Conservation (phyloP, 2,329 filamentous ascomycete species). For the Sporothrix euskadiensis region DNA sequence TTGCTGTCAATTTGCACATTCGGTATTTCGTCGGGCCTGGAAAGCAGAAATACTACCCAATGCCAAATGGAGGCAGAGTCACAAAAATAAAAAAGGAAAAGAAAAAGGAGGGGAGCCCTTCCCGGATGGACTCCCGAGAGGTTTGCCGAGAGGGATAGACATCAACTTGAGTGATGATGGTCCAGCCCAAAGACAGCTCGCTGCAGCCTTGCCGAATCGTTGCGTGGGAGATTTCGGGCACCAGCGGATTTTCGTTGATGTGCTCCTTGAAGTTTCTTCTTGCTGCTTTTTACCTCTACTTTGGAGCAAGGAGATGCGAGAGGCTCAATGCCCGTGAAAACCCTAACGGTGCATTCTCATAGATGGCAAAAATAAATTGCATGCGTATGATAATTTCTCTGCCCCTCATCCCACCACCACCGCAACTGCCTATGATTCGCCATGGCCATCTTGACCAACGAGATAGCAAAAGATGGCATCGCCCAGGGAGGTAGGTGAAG, state of each 20-base stretch:
- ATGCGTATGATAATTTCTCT: neutral
- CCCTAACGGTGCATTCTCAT: neutral
- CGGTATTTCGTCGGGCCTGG: neutral
- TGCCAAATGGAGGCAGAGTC: neutral
- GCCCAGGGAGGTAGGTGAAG: too few relatives aligned
- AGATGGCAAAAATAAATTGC: neutral
- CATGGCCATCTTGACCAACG: neutral
- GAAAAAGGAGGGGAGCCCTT: neutral
- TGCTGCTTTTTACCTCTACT: neutral
- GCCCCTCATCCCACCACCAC: neutral
- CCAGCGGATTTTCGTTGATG: neutral
- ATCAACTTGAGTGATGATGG: neutral
- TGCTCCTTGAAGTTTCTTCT: neutral
- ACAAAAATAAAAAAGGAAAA: neutral
- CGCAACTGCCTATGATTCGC: neutral
- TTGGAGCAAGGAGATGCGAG: neutral
- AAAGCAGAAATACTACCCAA: neutral
- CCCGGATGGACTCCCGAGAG: neutral
- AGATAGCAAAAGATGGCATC: neutral
- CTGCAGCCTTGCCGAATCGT: conserved; percentile 6
- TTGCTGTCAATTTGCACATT: neutral
- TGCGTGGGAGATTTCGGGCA: neutral
- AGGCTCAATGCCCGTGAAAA: neutral
- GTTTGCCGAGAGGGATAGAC: neutral
- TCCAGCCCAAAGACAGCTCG: neutral